Base-by-base conservation (phyloP, 1,284 basidiomycete genomes). In the Earliella scabrosa region DNA sequence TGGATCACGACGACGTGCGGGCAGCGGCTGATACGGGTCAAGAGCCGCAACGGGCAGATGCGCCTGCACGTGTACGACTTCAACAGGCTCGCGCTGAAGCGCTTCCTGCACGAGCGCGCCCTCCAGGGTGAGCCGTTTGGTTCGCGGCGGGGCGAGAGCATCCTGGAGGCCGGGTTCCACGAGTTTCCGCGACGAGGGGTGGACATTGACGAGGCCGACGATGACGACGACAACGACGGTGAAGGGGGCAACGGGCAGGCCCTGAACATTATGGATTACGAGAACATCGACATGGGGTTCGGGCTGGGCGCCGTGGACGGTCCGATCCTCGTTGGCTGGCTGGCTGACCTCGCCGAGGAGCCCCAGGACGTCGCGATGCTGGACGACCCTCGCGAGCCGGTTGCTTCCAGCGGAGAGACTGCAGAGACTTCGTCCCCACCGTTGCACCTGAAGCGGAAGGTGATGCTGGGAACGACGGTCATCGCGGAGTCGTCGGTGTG, bases 1-100 rank as follows among this genome's bases (percentile, higher is more conserved):
- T 82, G 79, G 79, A 80, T 82, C 47, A 82, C 80, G 40, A 79
- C 75, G 5, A 76, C 78, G 3, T 69, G 71, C 18, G 81, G 81
- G 4, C 77, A 80, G 66, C 71, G 81, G 13, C 74, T 73, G 43
- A 76, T 75, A 27, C 57, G 72, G 29, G 66, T 56, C 47, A 59
- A 60, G 58, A 24, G 23, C 39, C 16, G 58, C 43, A 20, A 63
- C 10, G 69, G 60, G 20, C 66, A 66, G 2, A 63, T 77, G 36
- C 64, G 66, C 3, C 63, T 77, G 38, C 65, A 70, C 8, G 65
- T 78, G 26, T 64, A 75, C 43, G 79, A 80, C 60, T 82, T 80
- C 61, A 78, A 78, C 57, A 66, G 64, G 38, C 56, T 65, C 48
- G 67, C 66, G 5, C 68, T 79, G 7, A 56, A 58, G 51, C 61